A percentile compares a stretch with the other conserved stretches of the same genome.
These are phyloP conservation scores for Asterionellopsis glacialis DNA, from an alignment of 108 stramenopile species.

Conservation along the genomic window DNA sequence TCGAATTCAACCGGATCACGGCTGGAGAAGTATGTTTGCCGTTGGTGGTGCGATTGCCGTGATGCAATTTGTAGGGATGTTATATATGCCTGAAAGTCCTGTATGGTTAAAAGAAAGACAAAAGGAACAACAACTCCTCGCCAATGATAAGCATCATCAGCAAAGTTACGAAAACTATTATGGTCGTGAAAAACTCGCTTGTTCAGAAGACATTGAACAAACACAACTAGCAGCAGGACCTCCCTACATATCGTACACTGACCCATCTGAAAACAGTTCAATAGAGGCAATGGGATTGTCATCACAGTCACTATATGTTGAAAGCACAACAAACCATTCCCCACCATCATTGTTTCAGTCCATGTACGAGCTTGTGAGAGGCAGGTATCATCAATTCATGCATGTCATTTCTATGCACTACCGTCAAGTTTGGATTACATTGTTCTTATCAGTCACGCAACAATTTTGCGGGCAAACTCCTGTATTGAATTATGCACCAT, in stretches of 20 bases:
- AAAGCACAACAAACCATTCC: background rate
- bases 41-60: conserved; percentile 46
- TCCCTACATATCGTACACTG: too few species aligned
- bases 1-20: conserved; percentile 14
- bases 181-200: too few species aligned
- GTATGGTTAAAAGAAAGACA: conserved; percentile 43
- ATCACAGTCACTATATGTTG: background rate
- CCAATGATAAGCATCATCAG: too few species aligned
- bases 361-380: background rate
- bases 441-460: conserved; percentile 54
- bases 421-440: conserved; percentile 45
- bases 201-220: too few species aligned
- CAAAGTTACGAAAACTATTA: too few species aligned
- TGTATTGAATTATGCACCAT: conserved; percentile 62
- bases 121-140: too few species aligned
- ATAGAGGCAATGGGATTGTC: background rate
- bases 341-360: background rate
- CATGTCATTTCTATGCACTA: conserved; percentile 16
- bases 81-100: conserved; percentile 64
- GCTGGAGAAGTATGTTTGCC: conserved; percentile 62
- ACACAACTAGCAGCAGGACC: too few species aligned
- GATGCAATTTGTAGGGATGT: conserved; percentile 66
- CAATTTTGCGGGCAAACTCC: conserved; percentile 75
- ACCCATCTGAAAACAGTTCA: background rate
- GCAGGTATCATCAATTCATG: background rate